These are phyloP conservation scores for Botryotinia calthae DNA, from an alignment of 2,329 filamentous ascomycete genomes.

Conservation along the genomic window DNA sequence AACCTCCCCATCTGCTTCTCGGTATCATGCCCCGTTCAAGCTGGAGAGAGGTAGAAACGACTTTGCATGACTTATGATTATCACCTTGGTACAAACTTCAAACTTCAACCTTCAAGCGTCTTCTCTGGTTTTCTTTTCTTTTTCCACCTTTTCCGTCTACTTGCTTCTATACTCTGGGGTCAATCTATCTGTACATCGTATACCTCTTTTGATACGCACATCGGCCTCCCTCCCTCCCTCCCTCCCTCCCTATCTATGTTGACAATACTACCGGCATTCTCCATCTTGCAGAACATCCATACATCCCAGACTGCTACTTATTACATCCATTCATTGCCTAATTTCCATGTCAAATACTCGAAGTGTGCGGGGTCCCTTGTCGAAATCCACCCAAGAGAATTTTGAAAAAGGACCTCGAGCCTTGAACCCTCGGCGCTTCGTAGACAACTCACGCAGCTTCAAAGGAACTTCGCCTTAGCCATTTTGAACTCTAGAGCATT, in stretches of 20 bases:
- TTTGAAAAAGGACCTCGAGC: constrained; percentile 11
- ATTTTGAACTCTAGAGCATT: neutral
- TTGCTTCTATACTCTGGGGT: neutral
- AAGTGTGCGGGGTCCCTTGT: constrained; percentile 22
- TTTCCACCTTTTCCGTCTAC: neutral
- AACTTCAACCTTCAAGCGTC: neutral
- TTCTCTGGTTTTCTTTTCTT: neutral
- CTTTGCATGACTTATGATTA: neutral
- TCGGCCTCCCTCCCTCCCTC: too few relatives aligned
- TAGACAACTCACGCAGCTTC: constrained; percentile 20
- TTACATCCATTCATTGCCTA: neutral
- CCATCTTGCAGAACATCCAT: neutral
- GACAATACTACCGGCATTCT: neutral
- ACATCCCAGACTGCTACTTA: neutral
- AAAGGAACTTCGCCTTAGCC: neutral
- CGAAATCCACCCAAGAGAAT: constrained; percentile 16
- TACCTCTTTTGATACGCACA: neutral
- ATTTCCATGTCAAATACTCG: constrained; percentile 16
- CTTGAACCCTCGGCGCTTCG: constrained; percentile 22
- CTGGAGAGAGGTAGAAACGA: neutral
- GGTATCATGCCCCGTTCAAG: neutral
- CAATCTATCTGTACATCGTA: neutral
- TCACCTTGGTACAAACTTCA: neutral
- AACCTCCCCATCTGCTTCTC: neutral
- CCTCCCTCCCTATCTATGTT: neutral